phyloP scores from a whole-genome alignment of 2,329 filamentous ascomycete species.

The Ploettnerulaceae sp. region DNA sequence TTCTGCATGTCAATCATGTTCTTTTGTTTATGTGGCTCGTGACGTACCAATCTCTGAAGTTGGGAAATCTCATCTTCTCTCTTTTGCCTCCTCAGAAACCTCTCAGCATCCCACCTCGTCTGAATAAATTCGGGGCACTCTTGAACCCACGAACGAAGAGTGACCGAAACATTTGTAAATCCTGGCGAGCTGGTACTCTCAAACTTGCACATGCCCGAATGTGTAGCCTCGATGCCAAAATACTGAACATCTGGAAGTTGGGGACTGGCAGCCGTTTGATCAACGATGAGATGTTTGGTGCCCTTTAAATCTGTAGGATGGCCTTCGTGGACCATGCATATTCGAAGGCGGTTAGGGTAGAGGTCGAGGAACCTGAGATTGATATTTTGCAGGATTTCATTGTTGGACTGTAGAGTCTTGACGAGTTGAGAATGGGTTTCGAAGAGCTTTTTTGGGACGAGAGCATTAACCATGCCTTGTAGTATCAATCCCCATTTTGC shows the following conservation, averaged over 20 bases:
- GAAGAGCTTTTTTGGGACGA: conserved; percentile 61
- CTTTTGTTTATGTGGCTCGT: too few relatives aligned
- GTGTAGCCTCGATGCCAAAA: conserved; percentile 70
- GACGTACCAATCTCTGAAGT: conserved; percentile 25
- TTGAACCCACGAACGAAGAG: conserved; percentile 30
- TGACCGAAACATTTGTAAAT: conserved; percentile 38
- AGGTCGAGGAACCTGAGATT: conserved; percentile 69
- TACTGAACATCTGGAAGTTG: conserved; percentile 64
- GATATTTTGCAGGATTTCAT: conserved; percentile 69
- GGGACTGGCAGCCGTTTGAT: conserved; percentile 64
- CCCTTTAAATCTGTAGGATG: conserved; percentile 65
- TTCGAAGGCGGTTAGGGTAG: conserved; percentile 41
- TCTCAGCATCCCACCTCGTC: conserved; percentile 27
- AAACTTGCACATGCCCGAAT: conserved; percentile 70
- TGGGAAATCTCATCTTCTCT: conserved; percentile 27
- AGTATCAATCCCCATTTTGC: conserved; percentile 64
- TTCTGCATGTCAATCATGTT: not conserved
- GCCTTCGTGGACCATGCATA: conserved; percentile 74
- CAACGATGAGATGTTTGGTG: conserved; percentile 60
- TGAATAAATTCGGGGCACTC: conserved; percentile 17
- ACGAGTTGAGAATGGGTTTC: conserved; percentile 64
- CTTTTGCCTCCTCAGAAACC: conserved; percentile 20
- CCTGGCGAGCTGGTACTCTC: conserved; percentile 59
- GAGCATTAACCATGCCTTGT: conserved; percentile 61
- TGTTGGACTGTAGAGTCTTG: conserved; percentile 66